Evolutionary conservation across 176 grass and related monocot species (phyloP), one percentile per base, ranked within the genome.

Genomic region (Hsuehochloa calcarea): DNA sequence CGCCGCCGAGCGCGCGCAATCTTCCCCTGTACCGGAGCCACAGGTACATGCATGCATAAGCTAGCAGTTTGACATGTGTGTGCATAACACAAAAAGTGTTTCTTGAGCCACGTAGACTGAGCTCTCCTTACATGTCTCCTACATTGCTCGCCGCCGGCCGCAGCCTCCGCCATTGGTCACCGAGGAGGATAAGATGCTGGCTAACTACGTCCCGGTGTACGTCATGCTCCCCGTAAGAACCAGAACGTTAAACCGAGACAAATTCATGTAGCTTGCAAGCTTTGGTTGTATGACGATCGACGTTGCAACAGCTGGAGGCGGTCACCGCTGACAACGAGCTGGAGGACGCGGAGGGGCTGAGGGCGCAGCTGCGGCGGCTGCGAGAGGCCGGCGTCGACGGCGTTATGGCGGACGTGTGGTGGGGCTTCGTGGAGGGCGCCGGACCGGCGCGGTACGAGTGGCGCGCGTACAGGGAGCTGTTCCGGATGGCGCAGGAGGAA

Each of bases 381-480:
- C 55, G 62, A 5, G 85, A 19, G 2, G 92, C 92, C 0, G 82
- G 83, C 16, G 85, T 94, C 0, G 88, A 97, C 72, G 89, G 90
- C 60, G 75, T 97, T 9, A 97, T 97, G 92, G 86, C 85, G 66
- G 95, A 97, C 10, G 87, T 94, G 46, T 93, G 92, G 92, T 94
- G 90, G 95, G 92, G 95, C 34, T 79, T 93, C 68, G 90, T 91
- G 12, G 95, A 91, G 81, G 80, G 46, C 34, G 74, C 75, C 26
- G 85, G 73, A n/a, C 87, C 87, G 5, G 78, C 5, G 55, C 23
- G 8, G 14, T 97, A 97, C 60, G 84, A 94, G 46, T 97, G 92
- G 92, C 72, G 77, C 31, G 90, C 88, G 38, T 97, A 97, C 85
- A 70, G 82, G 85, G 73, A 97, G 77, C 54, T 93, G 55, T 91